phyloP scores from a whole-genome alignment of 345 rosid species.

The Leavenworthia alabamica region DNA sequence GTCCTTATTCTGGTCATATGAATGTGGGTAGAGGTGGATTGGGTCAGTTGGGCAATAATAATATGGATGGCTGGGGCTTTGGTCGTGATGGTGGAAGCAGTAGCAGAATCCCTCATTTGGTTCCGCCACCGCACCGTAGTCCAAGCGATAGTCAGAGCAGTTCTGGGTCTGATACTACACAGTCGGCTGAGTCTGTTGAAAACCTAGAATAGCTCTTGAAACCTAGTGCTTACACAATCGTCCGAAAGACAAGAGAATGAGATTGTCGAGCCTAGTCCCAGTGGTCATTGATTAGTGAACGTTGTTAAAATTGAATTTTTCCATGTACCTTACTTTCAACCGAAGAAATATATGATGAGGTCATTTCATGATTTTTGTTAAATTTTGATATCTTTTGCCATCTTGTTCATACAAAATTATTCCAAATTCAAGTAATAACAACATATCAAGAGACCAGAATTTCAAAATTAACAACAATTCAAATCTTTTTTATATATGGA shows the following conservation, averaged over 20 bases:
- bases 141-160: conserved; percentile 42
- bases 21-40: conserved; percentile 54
- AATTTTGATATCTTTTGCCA: neutral
- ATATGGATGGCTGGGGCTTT: conserved; percentile 61
- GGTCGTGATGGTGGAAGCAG: conserved; percentile 54
- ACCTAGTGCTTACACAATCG: neutral
- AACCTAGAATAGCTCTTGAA: conserved; percentile 9
- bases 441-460: neutral
- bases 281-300: neutral
- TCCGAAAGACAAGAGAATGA: conserved; percentile 16
- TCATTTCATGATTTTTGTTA: neutral
- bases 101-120: conserved; percentile 72
- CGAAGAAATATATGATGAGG: neutral
- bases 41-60: conserved; percentile 45
- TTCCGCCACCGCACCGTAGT: conserved; percentile 46
- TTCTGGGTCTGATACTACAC: conserved; percentile 32
- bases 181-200: conserved; percentile 10
- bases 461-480: neutral
- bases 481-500: neutral
- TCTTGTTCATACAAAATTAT: neutral
- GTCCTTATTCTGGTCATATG: conserved; percentile 39
- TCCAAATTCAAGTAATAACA: neutral
- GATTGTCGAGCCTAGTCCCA: too few relatives aligned
- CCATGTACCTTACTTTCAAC: neutral
- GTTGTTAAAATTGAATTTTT: neutral